These are phyloP conservation scores for Dendrostoma leiphaemia DNA, from an alignment of 2,329 filamentous ascomycete genomes.

Conservation along the genomic window DNA sequence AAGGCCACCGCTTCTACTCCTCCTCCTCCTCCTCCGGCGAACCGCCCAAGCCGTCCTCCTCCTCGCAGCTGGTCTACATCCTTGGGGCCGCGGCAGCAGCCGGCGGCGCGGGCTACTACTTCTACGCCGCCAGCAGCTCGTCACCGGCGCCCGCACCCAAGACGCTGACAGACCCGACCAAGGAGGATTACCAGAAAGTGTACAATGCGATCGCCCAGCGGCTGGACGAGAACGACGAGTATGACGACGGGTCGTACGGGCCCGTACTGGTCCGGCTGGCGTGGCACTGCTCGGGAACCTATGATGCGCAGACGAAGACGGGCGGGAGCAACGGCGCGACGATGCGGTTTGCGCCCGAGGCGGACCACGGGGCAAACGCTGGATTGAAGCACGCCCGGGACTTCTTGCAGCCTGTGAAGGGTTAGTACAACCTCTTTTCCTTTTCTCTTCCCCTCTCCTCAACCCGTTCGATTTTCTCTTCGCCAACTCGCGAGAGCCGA, in stretches of 20 bases:
- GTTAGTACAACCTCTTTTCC: slow-evolving; percentile 41
- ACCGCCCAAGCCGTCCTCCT: slow-evolving; percentile 50
- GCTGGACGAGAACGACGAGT: slow-evolving; percentile 87
- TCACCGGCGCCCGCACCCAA: slow-evolving; percentile 48
- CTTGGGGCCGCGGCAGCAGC: slow-evolving; percentile 55
- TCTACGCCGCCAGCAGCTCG: slow-evolving; percentile 60
- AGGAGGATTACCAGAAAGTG: slow-evolving; percentile 91
- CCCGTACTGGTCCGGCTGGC: slow-evolving; percentile 87
- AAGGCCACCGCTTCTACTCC: slow-evolving; percentile 74
- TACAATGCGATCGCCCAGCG: slow-evolving; percentile 81
- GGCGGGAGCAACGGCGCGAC: slow-evolving; percentile 95
- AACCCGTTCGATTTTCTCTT: neutral
- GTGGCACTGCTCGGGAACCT: slow-evolving; percentile 94
- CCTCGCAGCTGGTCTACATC: slow-evolving; percentile 52
- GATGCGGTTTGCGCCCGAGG: slow-evolving; percentile 91
- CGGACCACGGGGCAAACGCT: slow-evolving; percentile 89
- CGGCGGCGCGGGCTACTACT: slow-evolving; percentile 64
- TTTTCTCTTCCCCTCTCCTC: neutral
- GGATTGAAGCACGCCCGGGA: slow-evolving; percentile 83
- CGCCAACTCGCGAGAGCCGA: neutral
- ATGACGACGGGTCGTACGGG: slow-evolving; percentile 95
- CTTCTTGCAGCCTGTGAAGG: slow-evolving; percentile 90
- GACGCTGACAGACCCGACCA: slow-evolving; percentile 65
- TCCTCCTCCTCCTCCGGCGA: slow-evolving; percentile 62
- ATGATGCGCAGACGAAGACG: slow-evolving; percentile 81